Conservation (phyloP, 371 early-diverging fungal genomes). For the Rhizopus stolonifer region DNA sequence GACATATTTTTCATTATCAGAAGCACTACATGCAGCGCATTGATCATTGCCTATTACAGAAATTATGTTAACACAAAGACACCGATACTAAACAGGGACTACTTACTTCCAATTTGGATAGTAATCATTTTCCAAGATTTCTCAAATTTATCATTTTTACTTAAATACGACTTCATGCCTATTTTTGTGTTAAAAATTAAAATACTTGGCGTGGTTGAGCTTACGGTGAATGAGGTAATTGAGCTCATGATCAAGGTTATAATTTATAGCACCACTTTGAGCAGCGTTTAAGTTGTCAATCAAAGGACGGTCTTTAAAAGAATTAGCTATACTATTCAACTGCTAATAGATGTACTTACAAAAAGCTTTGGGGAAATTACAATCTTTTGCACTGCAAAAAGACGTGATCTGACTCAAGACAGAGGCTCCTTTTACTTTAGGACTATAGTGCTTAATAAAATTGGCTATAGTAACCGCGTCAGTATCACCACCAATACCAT, state of each 20-base stretch:
- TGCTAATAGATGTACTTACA: not conserved
- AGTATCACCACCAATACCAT: constrained; percentile 29
- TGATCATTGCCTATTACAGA: constrained; percentile 16
- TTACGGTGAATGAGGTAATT: constrained; percentile 27
- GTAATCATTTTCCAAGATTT: constrained; percentile 26
- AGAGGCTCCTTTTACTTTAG: constrained; percentile 25
- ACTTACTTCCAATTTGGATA: constrained; percentile 25
- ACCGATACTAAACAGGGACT: not conserved
- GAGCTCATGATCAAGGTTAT: constrained; percentile 28
- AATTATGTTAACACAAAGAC: not conserved
- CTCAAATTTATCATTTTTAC: not conserved
- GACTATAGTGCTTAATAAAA: constrained; percentile 27
- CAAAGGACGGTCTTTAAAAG: constrained; percentile 9
- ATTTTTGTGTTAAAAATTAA: not conserved
- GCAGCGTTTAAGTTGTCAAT: constrained; percentile 33
- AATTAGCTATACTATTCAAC: not conserved
- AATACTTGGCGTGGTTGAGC: not conserved
- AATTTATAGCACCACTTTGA: constrained; percentile 26
- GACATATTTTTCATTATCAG: not conserved
- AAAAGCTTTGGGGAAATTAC: not conserved
- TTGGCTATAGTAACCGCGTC: constrained; percentile 30
- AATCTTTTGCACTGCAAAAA: not conserved
- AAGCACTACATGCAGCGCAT: constrained; percentile 11
- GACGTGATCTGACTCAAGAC: constrained; percentile 12
- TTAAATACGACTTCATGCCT: constrained; percentile 1